Evolutionary conservation across 1,139 yeast species (phyloP), one percentile per base, ranked within the genome.

Genomic region (Suhomyces anneliseae): DNA sequence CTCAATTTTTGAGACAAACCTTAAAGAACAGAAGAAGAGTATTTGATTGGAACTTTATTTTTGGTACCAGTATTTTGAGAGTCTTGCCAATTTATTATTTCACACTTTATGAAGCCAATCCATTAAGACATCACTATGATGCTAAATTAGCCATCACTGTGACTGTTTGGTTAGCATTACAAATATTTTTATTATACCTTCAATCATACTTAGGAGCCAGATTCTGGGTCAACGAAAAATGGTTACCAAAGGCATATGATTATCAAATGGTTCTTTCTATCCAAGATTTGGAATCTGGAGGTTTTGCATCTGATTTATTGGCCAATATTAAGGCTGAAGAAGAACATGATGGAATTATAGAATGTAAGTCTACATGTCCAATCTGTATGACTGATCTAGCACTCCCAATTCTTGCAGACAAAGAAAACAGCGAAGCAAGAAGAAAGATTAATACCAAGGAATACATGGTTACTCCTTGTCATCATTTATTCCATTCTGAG

Each of bases 381-480:
- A 90, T 92, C 51, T 92, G 97, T 69, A 90, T 90, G 97, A 81
- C 78, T 50, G 80, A 81, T 14, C 79, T 89, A 26, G 82, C 83
- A 39, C 63, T 88, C 39, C 88, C 89, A 3, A 72, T 87, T 2
- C 59, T 74, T 34, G 70, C 72, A 42, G 56, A 64, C 38, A 57
- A 65, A 9, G 40, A 42, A 14, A 47, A 53, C 52, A 15, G 50
- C 47, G 40, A 57, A 39, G 41, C 50, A 32, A 39, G 50, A 8
- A 49, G 55, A 39, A 52, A 47, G 43, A 55, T 68, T 33, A 64
- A 65, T 40, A 67, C 69, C 52, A 70, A 72, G 49, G 68, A 70
- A 34, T 90, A 87, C 59, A 90, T 92, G 97, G 83, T 90, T 2
- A 90, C 98, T 0, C 97, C 98, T 1, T 92, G 98, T 63, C 78